These are phyloP conservation scores for Ceratocystis cacaofunesta DNA, from an alignment of 2,329 filamentous ascomycete species.

Conservation along the genomic window DNA sequence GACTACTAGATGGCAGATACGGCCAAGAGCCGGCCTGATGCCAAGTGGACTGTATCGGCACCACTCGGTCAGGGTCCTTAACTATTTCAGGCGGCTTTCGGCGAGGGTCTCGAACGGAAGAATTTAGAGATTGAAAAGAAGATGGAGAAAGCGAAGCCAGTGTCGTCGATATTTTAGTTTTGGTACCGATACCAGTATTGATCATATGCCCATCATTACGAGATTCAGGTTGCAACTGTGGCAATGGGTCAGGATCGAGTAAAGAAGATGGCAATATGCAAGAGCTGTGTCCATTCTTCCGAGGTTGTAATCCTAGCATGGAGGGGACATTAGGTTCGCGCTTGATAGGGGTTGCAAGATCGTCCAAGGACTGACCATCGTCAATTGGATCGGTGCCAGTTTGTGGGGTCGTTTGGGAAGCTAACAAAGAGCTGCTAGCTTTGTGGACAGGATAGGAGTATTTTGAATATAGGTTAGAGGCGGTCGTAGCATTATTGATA, in stretches of 20 bases:
- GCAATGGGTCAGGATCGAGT: background rate
- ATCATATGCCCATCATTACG: background rate
- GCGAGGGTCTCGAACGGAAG: background rate
- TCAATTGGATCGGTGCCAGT: background rate
- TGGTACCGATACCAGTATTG: background rate
- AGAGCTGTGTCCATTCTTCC: background rate
- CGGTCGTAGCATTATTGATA: background rate
- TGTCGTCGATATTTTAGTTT: no score
- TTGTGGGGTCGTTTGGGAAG: background rate
- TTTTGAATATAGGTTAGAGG: background rate
- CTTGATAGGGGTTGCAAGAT: background rate
- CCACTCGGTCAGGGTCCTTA: background rate
- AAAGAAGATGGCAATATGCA: background rate
- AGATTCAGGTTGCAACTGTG: background rate
- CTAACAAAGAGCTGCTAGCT: background rate
- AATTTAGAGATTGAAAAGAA: background rate
- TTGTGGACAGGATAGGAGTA: background rate
- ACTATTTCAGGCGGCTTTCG: background rate
- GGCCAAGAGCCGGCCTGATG: background rate
- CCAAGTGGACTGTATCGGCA: background rate
- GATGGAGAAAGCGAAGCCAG: background rate
- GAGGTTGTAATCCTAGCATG: background rate
- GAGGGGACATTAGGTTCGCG: background rate
- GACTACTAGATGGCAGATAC: constrained; percentile 2
- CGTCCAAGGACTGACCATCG: background rate